Percentiles rank a stretch among this genome's conserved stretches.
These are phyloP conservation scores for Pueraria montana DNA, from an alignment of 306 rosid genomes.

Conservation along the genomic window DNA sequence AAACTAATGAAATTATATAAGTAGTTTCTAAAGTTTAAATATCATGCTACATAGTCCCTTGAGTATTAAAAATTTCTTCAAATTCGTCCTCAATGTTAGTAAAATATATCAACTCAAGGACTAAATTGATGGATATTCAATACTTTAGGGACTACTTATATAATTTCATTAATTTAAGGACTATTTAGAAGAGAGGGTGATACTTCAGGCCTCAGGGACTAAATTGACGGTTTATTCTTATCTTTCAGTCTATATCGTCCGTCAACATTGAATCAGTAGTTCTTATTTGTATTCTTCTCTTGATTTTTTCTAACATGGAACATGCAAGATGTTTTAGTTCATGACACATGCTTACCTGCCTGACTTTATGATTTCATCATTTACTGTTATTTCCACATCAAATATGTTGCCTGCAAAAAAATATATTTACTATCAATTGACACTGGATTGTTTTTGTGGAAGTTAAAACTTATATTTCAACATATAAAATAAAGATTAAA, in stretches of 20 bases:
- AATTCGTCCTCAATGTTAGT: too few species aligned
- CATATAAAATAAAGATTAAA: conserved; percentile 3
- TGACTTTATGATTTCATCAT: conserved; percentile 52
- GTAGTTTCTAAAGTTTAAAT: too few species aligned
- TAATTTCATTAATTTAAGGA: too few species aligned
- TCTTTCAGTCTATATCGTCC: neutral
- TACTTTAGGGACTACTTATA: too few species aligned
- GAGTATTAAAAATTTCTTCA: too few species aligned
- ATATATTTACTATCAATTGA: conserved; percentile 35
- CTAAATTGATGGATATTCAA: too few species aligned
- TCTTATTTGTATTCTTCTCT: neutral
- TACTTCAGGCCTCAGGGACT: too few species aligned
- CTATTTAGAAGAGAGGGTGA: too few species aligned
- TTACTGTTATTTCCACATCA: conserved; percentile 51
- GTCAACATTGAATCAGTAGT: neutral
- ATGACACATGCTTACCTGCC: conserved; percentile 54
- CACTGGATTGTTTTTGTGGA: conserved; percentile 13
- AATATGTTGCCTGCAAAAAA: conserved; percentile 54
- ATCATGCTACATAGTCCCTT: too few species aligned
- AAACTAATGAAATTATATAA: too few species aligned
- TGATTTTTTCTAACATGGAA: neutral
- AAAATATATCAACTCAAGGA: too few species aligned
- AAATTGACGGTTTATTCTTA: too few species aligned
- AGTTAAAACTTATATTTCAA: conserved; percentile 1
- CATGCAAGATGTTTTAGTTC: neutral